Percentiles rank a stretch among this genome's conserved stretches.
These are phyloP conservation scores for Taxawa tesnikishii DNA, from an alignment of 2,329 filamentous ascomycete species.

Conservation along the genomic window DNA sequence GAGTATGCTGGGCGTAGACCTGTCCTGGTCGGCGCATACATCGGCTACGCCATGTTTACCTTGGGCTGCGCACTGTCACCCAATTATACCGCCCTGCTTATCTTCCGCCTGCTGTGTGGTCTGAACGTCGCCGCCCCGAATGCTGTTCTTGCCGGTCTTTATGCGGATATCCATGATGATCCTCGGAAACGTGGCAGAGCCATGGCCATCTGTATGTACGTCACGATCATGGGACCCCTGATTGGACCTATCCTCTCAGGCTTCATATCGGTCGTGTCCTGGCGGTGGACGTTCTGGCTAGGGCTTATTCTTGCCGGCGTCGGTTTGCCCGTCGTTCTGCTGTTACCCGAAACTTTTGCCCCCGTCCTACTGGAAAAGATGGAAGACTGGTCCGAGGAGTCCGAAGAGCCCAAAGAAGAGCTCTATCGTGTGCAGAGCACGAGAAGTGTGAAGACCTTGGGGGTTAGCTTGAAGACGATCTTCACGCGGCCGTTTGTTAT, in stretches of 20 bases:
- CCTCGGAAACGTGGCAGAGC: neutral
- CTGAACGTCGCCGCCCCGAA: neutral
- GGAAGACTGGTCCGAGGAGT: no score
- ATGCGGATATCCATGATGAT: constrained; percentile 1
- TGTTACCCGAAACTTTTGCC: constrained; percentile 4
- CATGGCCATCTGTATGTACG: constrained; percentile 1
- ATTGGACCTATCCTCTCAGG: neutral
- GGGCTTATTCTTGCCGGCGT: constrained; percentile 1
- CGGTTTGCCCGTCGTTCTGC: constrained; percentile 1
- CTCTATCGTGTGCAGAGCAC: neutral
- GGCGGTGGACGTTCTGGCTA: constrained; percentile 3
- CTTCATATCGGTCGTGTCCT: neutral
- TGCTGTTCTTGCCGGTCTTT: constrained; percentile 1
- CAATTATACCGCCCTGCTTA: neutral
- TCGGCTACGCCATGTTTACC: no score
- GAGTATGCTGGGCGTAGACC: no score
- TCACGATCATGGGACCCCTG: neutral
- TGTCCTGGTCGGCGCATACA: no score
- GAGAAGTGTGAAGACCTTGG: neutral
- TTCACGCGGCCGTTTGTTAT: constrained; percentile 17
- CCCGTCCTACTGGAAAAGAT: constrained; percentile 1
- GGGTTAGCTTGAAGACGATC: constrained; percentile 2
- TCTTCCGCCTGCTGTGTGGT: neutral
- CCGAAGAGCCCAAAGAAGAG: neutral
- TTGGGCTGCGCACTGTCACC: constrained; percentile 2